Conservation (phyloP, 2,329 filamentous ascomycete species). For the Diplocarpon mali region DNA sequence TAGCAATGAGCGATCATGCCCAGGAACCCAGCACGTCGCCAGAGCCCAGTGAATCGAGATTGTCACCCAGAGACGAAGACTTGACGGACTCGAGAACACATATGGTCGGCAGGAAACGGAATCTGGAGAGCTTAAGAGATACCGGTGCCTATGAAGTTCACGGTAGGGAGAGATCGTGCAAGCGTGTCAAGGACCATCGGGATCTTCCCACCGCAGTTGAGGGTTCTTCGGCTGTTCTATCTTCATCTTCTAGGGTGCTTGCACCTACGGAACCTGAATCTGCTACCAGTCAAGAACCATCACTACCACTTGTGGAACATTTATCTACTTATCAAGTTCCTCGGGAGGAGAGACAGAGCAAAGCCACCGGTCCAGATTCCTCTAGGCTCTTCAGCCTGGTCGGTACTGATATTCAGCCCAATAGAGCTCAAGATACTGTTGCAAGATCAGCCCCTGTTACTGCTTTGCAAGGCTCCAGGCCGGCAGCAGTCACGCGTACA, state of each 20-base stretch:
- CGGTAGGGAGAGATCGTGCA: slow-evolving; percentile 15
- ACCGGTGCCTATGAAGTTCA: slow-evolving; percentile 8
- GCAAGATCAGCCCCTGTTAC: neutral
- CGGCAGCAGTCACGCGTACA: neutral
- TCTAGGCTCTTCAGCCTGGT: neutral
- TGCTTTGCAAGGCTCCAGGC: neutral
- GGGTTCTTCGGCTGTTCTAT: neutral
- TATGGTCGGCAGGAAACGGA: slow-evolving; percentile 2
- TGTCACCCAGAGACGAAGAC: neutral
- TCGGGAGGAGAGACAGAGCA: neutral
- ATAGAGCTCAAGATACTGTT: neutral
- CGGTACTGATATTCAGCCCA: neutral
- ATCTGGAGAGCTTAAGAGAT: neutral
- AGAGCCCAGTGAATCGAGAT: neutral
- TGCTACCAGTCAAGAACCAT: neutral
- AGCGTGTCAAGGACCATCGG: slow-evolving; percentile 5
- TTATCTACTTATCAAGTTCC: neutral
- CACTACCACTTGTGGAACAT: neutral
- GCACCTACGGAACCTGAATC: neutral
- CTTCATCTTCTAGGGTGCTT: neutral
- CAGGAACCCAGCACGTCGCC: neutral
- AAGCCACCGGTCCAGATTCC: neutral
- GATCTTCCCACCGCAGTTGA: slow-evolving; percentile 1
- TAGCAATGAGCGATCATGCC: neutral
- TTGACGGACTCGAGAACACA: slow-evolving; percentile 3